Evolutionary conservation across 1,284 basidiomycete genomes (phyloP), one percentile per base, ranked within the genome.

Genomic region (Boletus semigastroideus): DNA sequence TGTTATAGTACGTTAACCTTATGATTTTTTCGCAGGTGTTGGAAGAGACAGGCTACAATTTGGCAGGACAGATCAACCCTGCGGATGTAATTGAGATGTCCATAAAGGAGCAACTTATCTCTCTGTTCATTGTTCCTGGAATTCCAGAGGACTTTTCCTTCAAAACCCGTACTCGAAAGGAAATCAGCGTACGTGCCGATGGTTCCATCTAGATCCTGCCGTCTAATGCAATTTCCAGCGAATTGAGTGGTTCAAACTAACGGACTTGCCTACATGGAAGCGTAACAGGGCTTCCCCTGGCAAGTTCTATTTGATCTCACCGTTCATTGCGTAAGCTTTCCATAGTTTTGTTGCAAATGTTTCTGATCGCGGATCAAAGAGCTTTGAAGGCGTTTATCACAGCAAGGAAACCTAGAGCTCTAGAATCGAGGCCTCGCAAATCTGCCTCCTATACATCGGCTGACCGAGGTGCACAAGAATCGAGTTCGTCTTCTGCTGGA

Each of bases 261-360:
- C 80, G 30, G 94, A 98, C 68, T 76, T 99, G 20, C 97, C 97
- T 0, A 94, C 92, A 0, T 99, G 94, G 94, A 92, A 85, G 66
- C 85, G 87, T 55, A 89, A 88, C 62, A 89, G 85, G 68, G 68
- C 82, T 52, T 72, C 80, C 49, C 74, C 84, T 28, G 81, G 92
- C 49, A 94, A 93, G 67, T 98, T 98, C 72, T 99, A 98, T 74
- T 80, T 98, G 63, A 94, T 99, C 46, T 87, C 93, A 3, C 96
- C 96, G 2, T 98, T 99, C 74, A 93, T 98, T 53, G 82, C 78
- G 91, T 95, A 71, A 60, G 87, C 76, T 27, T 44, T 41, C 27
- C 46, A 48, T 37, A 34, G 34, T 56, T 38, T 46, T 41, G 14
- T 48, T 52, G 52, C 36, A 52, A 52, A 38, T 25, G 28, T 33